Evolutionary conservation across 352 stramenopile genomes (phyloP), one percentile per base, ranked within the genome.

Genomic region (Phytophthora boehmeriae): DNA sequence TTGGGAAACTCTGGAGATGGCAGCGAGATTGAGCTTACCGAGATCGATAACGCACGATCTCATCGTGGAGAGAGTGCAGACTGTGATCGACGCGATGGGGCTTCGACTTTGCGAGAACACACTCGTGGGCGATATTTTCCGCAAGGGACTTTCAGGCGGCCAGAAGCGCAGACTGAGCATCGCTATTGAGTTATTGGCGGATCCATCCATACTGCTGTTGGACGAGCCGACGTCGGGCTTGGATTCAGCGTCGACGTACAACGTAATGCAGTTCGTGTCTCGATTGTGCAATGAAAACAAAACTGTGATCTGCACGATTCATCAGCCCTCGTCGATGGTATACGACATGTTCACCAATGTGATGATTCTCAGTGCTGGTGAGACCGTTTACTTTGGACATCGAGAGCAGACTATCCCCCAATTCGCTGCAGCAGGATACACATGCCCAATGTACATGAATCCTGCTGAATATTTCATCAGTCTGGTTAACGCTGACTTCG

Each of bases 91-190:
- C 27, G 78, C 83, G 32, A 89, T 91, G 78, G 83, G 83, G 0
- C 66, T 94, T 1, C 70, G 75, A 2, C 68, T 62, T 1, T 90
- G 76, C 25, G 59, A 71, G 10, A 51, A 74, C 47, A 91, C 88
- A 4, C 50, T 75, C 17, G 85, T 96, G 0, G 90, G 89, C 8
- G 88, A 93, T 50, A 66, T 96, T 4, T 96, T 96, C 59, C 68
- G 80, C 39, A 89, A 93, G 52, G 90, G 88, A 0, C 80, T 97
- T 49, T 91, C 80, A 0, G 70, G 91, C 77, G 77, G 91, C 86
- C 76, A 99, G 63, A 85, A 87, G 55, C 97, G 97, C 54, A 74
- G 95, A 11, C 74, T 98, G n/a, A 93, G 89, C 8, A 98, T 99
- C 62, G 96, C 84, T 8, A 75, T 97, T 17, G 93, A 99, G 73